Percentiles rank a stretch among this genome's conserved stretches.
Evolutionary conservation across 2,329 filamentous ascomycete species (phyloP).

Genomic region (Ceratocystis harringtonii): DNA sequence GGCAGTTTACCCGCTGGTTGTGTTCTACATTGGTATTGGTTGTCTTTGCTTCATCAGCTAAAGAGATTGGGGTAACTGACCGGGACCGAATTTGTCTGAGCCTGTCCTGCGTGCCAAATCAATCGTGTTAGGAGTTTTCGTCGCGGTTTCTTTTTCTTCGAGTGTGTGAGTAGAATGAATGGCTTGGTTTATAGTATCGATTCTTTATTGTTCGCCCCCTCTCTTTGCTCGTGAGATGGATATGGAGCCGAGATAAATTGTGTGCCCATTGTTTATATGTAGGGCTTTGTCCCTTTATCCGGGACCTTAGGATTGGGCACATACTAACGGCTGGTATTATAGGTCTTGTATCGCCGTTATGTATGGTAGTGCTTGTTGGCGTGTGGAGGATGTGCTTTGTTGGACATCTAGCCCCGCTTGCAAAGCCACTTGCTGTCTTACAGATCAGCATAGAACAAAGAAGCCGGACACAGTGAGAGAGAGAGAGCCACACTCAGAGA

Average conservation of each 20-base stretch:
- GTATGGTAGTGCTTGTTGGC: neutral
- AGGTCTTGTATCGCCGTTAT: neutral
- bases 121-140: neutral
- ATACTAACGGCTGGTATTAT: neutral
- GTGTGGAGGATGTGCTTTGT: constrained; percentile 1
- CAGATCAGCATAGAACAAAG: neutral
- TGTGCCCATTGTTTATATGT: neutral
- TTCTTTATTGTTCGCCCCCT: neutral
- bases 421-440: neutral
- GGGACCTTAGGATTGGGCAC: neutral
- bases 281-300: neutral
- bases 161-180: neutral
- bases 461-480: neutral
- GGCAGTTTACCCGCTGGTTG: constrained; percentile 84
- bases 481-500: neutral
- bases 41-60: constrained; percentile 96
- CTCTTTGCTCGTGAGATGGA: too few species aligned
- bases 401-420: constrained; percentile 1
- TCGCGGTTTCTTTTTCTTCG: neutral
- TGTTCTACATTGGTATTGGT: constrained; percentile 86
- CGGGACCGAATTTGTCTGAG: neutral
- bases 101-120: neutral
- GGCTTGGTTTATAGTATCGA: neutral
- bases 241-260: too few species aligned
- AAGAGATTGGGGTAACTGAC: constrained; percentile 11